Evolutionary conservation across 2,329 filamentous ascomycete species (phyloP), one percentile per base, ranked within the genome.

Genomic region (Curvularia sp.): DNA sequence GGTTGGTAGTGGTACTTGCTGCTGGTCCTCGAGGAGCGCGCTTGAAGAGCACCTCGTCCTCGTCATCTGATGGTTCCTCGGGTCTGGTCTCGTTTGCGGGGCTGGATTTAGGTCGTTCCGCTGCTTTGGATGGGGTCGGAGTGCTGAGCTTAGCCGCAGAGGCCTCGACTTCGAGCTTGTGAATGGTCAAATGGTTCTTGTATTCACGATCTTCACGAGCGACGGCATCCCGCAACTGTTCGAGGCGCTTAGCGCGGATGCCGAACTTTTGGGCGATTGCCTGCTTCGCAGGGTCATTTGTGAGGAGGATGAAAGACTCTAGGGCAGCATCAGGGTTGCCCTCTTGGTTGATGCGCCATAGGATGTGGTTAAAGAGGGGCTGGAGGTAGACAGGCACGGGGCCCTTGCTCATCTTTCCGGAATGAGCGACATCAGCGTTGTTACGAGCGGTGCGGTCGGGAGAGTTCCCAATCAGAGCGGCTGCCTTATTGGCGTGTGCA

Each of bases 311-410:
- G 72, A 81, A 83, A 7, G 80, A 80, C 60, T 81, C 81, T 5
- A 82, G 74, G 8, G 80, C 79, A 36, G 79, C 78, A 32, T 79
- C 75, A 1, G 80, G 79, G 57, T 82, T 80, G 9, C 73, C 69
- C 57, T 82, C 81, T 53, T 81, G 80, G 67, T 83, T 78, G 55
- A 83, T 80, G 64, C 80, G 78, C 81, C 81, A 83, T 7, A 83
- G 68, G 25, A 82, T 80, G 62, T 83, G 81, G 66, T 81, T 82
- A 75, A 83, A 82, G 30, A 83, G 76, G 4, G 81, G 78, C 57
- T 79, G 80, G 15, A 83, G 72, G 38, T 71, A 68, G 13, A 63
- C 54, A 1, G 80, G 80, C n/a, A 81, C 69, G 25, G 64, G 52
- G 21, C 58, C 66, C 68, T 68, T 77, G 52, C 65, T 51, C 23